phyloP scores from a whole-genome alignment of 2,329 filamentous ascomycete species.

The Conoideocrella luteorostrata region DNA sequence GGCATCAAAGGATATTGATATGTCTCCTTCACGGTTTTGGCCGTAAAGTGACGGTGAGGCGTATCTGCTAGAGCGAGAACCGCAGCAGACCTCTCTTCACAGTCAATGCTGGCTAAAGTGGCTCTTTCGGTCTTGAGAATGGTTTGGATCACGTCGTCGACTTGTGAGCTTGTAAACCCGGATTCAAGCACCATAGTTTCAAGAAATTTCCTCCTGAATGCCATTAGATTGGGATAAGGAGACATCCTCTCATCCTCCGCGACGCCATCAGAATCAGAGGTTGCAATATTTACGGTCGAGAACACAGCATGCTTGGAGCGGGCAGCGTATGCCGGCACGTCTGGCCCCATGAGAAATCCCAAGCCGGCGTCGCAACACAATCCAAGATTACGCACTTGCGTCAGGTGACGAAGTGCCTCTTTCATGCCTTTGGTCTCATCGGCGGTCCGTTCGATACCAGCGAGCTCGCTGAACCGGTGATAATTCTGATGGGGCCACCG shows the following conservation, averaged over 20 bases:
- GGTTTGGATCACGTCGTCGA: conserved; percentile 26
- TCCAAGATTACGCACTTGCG: conserved; percentile 54
- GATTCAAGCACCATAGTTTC: conserved; percentile 32
- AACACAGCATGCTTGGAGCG: conserved; percentile 31
- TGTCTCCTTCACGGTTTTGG: too few species aligned
- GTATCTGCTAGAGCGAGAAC: too few species aligned
- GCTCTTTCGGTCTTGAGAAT: conserved; percentile 29
- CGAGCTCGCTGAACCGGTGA: conserved; percentile 51
- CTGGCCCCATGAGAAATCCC: conserved; percentile 59
- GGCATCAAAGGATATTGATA: conserved; percentile 44
- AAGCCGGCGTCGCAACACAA: conserved; percentile 62
- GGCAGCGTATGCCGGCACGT: conserved; percentile 42
- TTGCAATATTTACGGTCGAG: conserved; percentile 18
- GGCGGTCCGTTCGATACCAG: conserved; percentile 54
- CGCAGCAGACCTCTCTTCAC: too few species aligned
- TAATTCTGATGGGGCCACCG: conserved; percentile 57
- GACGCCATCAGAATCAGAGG: too few species aligned
- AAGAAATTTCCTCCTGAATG: conserved; percentile 15
- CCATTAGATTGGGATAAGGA: too few species aligned
- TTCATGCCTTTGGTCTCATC: conserved; percentile 58
- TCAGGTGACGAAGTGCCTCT: conserved; percentile 50
- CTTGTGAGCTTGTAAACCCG: conserved; percentile 24
- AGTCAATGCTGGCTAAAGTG: conserved; percentile 22
- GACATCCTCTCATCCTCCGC: too few species aligned
- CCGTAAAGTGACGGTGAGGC: too few species aligned